Percentiles rank a stretch among this genome's conserved stretches.
Evolutionary conservation across 352 stramenopile genomes (phyloP).

Genomic region (Globisporangium acanthophoron): DNA sequence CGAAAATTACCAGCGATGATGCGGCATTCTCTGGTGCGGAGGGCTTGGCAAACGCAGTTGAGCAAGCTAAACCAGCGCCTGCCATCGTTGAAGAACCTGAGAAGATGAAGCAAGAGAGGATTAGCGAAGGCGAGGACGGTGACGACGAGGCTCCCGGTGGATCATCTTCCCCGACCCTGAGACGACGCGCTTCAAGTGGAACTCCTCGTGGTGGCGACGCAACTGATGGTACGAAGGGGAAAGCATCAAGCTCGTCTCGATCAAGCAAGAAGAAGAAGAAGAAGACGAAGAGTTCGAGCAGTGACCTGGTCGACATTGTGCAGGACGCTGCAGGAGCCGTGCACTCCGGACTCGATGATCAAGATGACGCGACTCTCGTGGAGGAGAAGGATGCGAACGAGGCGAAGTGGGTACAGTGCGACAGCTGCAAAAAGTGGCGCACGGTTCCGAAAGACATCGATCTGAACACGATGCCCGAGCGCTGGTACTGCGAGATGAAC

Average conservation of each 20-base stretch:
- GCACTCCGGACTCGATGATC: conserved; percentile 15
- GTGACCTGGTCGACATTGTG: neutral
- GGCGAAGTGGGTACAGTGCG: conserved; percentile 94
- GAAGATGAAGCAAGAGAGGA: conserved; percentile 4
- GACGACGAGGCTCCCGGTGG: conserved; percentile 34
- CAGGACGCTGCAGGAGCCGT: conserved; percentile 12
- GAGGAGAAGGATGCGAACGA: conserved; percentile 37
- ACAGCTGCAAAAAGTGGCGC: conserved; percentile 95
- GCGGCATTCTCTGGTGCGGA: neutral
- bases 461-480: conserved; percentile 87
- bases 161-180: conserved; percentile 18
- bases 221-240: conserved; percentile 4
- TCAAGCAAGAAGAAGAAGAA: conserved; percentile 56
- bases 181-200: conserved; percentile 9
- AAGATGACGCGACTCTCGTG: conserved; percentile 17
- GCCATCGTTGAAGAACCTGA: neutral
- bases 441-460: conserved; percentile 88
- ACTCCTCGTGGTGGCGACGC: conserved; percentile 4
- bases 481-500: conserved; percentile 97
- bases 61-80: neutral
- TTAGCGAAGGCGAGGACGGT: conserved; percentile 43
- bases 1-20: neutral
- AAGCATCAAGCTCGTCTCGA: conserved; percentile 3
- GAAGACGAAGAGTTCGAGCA: conserved; percentile 26
- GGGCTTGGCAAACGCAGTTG: neutral